phyloP scores from a whole-genome alignment of 352 stramenopile species.

The Globisporangium iwayamae region DNA sequence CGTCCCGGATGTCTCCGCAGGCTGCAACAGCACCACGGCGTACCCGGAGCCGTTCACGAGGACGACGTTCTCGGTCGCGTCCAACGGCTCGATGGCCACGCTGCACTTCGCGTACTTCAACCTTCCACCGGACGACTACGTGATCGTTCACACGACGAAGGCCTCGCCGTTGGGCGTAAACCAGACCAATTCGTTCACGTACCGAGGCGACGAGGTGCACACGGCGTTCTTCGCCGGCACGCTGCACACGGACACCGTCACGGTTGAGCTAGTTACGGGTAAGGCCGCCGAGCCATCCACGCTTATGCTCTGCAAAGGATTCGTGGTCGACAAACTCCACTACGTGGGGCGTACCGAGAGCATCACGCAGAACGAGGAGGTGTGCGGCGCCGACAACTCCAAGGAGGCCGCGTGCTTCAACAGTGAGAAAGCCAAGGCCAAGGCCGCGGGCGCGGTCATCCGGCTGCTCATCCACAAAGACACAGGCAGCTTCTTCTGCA shows the following conservation, averaged over 20 bases:
- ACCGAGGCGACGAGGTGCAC: slow-evolving; percentile 28
- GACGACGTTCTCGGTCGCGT: slow-evolving; percentile 33
- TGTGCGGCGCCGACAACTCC: slow-evolving; percentile 65
- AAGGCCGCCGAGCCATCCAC: slow-evolving; percentile 19
- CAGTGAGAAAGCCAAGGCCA: slow-evolving; percentile 15
- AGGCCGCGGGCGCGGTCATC: slow-evolving; percentile 35
- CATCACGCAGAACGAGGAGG: slow-evolving; percentile 31
- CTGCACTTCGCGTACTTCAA: slow-evolving; percentile 70
- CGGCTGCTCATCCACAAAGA: slow-evolving; percentile 67
- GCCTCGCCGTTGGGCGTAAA: slow-evolving; percentile 16
- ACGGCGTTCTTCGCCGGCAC: slow-evolving; percentile 36
- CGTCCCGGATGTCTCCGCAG: slow-evolving; percentile 26
- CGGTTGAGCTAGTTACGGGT: slow-evolving; percentile 46
- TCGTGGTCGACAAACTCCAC: slow-evolving; percentile 48
- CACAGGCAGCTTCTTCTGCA: slow-evolving; percentile 57
- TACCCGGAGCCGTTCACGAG: slow-evolving; percentile 26
- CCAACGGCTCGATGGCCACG: slow-evolving; percentile 39
- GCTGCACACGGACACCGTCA: slow-evolving; percentile 35
- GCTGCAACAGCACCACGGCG: slow-evolving; percentile 21
- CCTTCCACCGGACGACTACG: slow-evolving; percentile 49
- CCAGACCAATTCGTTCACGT: slow-evolving; percentile 30
- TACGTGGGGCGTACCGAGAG: slow-evolving; percentile 17
- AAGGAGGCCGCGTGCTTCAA: slow-evolving; percentile 53
- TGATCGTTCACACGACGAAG: slow-evolving; percentile 27
- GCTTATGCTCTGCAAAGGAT: slow-evolving; percentile 34